Evolutionary conservation across 1,284 basidiomycete species (phyloP).

Genomic region (Ganoderma lingzhi): DNA sequence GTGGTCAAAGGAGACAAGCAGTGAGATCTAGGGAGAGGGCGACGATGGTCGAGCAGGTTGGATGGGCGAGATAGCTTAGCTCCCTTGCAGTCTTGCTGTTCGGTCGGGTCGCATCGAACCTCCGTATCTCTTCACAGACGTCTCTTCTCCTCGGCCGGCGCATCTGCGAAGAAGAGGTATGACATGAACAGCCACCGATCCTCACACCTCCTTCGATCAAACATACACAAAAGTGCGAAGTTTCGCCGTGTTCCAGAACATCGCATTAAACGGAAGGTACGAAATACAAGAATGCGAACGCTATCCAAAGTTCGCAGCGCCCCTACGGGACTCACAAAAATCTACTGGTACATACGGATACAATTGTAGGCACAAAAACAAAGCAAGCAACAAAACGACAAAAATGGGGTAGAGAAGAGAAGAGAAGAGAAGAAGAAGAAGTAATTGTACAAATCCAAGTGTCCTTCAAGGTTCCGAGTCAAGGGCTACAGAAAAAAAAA

Average conservation of each 20-base stretch:
- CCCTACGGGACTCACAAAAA: neutral
- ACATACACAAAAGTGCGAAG: neutral
- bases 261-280: neutral
- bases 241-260: neutral
- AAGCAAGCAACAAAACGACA: slow-evolving; percentile 12
- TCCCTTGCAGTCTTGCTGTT: neutral
- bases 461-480: slow-evolving; percentile 2
- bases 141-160: neutral
- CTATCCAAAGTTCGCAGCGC: neutral
- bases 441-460: slow-evolving; percentile 1
- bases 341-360: neutral
- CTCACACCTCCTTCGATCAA: neutral
- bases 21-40: neutral
- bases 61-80: neutral
- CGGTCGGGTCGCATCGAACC: neutral
- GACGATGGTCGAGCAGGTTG: neutral
- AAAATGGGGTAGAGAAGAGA: neutral
- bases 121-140: slow-evolving; percentile 1
- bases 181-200: slow-evolving; percentile 3
- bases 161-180: neutral
- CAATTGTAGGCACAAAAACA: neutral
- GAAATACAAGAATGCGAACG: neutral
- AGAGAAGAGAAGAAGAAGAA: neutral
- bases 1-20: neutral
- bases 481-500: slow-evolving; percentile 1